Conservation (phyloP, 495 filamentous ascomycete genomes). For the Chaetomium cochliodes region DNA sequence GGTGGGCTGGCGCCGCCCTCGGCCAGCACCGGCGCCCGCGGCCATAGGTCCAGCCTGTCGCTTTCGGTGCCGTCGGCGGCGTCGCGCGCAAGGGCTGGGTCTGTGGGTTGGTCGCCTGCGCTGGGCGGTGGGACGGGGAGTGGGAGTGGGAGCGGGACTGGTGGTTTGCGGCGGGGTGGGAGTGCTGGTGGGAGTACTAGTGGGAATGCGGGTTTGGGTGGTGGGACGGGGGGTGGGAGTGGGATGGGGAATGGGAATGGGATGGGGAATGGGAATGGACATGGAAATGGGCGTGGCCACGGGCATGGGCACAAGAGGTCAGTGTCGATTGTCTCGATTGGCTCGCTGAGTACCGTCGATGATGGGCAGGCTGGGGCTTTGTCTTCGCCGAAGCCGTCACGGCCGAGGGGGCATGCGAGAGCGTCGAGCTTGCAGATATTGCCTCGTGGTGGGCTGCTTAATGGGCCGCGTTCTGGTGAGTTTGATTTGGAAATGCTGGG, state of each 20-base stretch:
- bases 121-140: constrained; percentile 22
- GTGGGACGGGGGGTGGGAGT: constrained; percentile 2
- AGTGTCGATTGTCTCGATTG: constrained; percentile 92
- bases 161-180: neutral
- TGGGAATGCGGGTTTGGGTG: neutral
- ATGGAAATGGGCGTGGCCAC: constrained; percentile 12
- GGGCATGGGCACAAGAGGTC: constrained; percentile 64
- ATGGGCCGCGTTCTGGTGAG: constrained; percentile 38
- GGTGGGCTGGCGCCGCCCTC: constrained; percentile 41
- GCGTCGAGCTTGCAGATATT: constrained; percentile 81
- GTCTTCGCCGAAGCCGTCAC: constrained; percentile 40
- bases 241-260: neutral
- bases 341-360: constrained; percentile 53
- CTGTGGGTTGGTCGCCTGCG: constrained; percentile 34
- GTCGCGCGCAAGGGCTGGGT: constrained; percentile 40
- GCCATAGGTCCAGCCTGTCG: constrained; percentile 59
- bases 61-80: constrained; percentile 52
- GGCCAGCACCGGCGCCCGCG: constrained; percentile 37
- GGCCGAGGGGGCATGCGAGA: constrained; percentile 68
- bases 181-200: constrained; percentile 4
- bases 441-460: constrained; percentile 50
- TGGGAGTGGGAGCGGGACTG: neutral
- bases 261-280: neutral
- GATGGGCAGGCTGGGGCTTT: constrained; percentile 12
- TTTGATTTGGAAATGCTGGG: neutral